phyloP scores from a whole-genome alignment of 495 filamentous ascomycete genomes.

The Neurospora cerealis region DNA sequence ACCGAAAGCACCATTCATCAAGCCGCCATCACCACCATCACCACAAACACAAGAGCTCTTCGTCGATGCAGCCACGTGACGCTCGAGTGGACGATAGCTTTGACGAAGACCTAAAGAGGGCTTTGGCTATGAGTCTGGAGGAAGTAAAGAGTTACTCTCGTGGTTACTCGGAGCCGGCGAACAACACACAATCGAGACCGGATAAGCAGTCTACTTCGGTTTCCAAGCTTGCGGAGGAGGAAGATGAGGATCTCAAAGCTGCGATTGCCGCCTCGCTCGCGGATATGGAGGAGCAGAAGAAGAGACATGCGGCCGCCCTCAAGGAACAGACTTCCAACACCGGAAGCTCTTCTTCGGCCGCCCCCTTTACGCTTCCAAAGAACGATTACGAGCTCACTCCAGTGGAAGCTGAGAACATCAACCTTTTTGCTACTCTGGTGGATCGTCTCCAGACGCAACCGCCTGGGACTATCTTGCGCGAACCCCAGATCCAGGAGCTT shows the following conservation, averaged over 20 bases:
- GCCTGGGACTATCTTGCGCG: slow-evolving; percentile 85
- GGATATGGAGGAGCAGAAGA: slow-evolving; percentile 98
- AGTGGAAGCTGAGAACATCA: slow-evolving; percentile 94
- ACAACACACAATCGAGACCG: slow-evolving; percentile 23
- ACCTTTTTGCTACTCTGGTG: slow-evolving; percentile 88
- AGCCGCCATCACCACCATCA: slow-evolving; percentile 10
- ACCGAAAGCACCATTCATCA: not conserved
- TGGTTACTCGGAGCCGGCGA: slow-evolving; percentile 31
- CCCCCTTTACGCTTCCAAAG: slow-evolving; percentile 51
- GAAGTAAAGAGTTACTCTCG: slow-evolving; percentile 62
- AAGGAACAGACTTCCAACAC: slow-evolving; percentile 56
- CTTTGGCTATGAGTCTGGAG: slow-evolving; percentile 91
- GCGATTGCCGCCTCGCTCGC: slow-evolving; percentile 93
- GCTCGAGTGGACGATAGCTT: slow-evolving; percentile 76
- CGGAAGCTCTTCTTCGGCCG: slow-evolving; percentile 25
- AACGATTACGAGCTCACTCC: slow-evolving; percentile 92
- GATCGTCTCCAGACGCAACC: slow-evolving; percentile 92
- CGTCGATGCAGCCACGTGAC: slow-evolving; percentile 77
- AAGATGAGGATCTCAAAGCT: slow-evolving; percentile 88
- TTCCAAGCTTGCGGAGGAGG: slow-evolving; percentile 53
- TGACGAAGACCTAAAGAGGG: slow-evolving; percentile 88
- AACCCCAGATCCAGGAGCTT: slow-evolving; percentile 95
- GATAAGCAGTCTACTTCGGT: slow-evolving; percentile 32
- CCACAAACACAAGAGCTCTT: slow-evolving; percentile 28
- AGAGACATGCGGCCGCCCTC: slow-evolving; percentile 68